Conservation (phyloP, 2,329 filamentous ascomycete genomes). For the Epichloe gansuensis region DNA sequence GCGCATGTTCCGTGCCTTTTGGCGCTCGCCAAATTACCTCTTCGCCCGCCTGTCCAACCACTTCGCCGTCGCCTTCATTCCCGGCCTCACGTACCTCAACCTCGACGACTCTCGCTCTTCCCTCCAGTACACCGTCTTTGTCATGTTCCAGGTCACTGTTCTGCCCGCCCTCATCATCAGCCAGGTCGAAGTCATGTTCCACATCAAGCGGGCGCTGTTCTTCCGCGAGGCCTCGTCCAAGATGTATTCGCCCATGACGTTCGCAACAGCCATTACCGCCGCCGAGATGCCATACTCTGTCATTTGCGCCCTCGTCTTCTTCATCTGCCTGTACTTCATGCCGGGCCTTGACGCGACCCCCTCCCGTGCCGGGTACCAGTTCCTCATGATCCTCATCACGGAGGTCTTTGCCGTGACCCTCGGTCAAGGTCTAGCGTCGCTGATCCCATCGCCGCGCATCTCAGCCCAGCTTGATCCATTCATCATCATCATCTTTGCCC, state of each 20-base stretch:
- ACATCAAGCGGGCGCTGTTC: slow-evolving; percentile 66
- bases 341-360: slow-evolving; percentile 54
- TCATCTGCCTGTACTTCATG: slow-evolving; percentile 73
- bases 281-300: slow-evolving; percentile 78
- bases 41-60: slow-evolving; percentile 83
- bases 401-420: slow-evolving; percentile 76
- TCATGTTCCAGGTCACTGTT: slow-evolving; percentile 82
- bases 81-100: slow-evolving; percentile 66
- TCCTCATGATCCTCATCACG: slow-evolving; percentile 71
- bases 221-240: slow-evolving; percentile 79
- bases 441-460: slow-evolving; percentile 70
- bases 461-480: slow-evolving; percentile 71
- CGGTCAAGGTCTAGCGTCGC: slow-evolving; percentile 60
- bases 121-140: slow-evolving; percentile 76
- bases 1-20: slow-evolving; percentile 70
- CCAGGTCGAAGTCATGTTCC: slow-evolving; percentile 71
- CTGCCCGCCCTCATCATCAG: slow-evolving; percentile 71
- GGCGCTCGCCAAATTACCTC: slow-evolving; percentile 78
- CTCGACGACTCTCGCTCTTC: slow-evolving; percentile 63
- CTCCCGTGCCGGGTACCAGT: slow-evolving; percentile 68
- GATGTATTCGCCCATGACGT: slow-evolving; percentile 72
- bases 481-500: slow-evolving; percentile 66
- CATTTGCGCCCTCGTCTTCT: slow-evolving; percentile 69
- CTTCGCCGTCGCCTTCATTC: slow-evolving; percentile 62
- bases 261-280: slow-evolving; percentile 63